Percentiles rank a stretch among this genome's conserved stretches.
phyloP scores from a whole-genome alignment of 2,329 filamentous ascomycete genomes.

The Nannizzia gypsea region DNA sequence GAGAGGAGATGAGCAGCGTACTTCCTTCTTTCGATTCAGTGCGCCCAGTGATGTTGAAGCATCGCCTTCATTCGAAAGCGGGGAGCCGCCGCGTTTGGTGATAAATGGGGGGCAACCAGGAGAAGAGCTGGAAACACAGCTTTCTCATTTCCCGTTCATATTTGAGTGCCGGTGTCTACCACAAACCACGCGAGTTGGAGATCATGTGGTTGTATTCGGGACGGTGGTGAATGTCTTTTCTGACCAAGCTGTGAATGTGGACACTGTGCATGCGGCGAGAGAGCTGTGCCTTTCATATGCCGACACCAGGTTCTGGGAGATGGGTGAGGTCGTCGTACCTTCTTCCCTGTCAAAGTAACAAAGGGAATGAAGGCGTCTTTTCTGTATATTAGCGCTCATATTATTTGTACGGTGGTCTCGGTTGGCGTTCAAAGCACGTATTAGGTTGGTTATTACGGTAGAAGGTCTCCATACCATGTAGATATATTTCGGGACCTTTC shows the following conservation, averaged over 20 bases:
- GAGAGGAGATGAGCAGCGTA: not conserved
- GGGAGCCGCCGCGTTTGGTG: conserved; percentile 14
- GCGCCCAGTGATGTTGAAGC: conserved; percentile 5
- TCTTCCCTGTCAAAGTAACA: conserved; percentile 15
- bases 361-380: conserved; percentile 7
- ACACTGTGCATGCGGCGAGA: conserved; percentile 6
- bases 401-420: not conserved
- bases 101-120: not conserved
- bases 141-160: conserved; percentile 28
- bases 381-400: not conserved
- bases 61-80: conserved; percentile 7
- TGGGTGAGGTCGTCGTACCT: conserved; percentile 23
- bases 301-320: conserved; percentile 33
- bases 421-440: not conserved
- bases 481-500: no score
- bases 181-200: conserved; percentile 27
- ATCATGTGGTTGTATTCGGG: conserved; percentile 32
- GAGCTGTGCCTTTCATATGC: conserved; percentile 33
- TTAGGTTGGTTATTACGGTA: not conserved
- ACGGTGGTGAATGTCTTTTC: conserved; percentile 24
- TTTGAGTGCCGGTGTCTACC: conserved; percentile 30
- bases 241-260: conserved; percentile 3
- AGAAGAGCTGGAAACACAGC: conserved; percentile 10
- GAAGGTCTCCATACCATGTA: not conserved
- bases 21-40: conserved; percentile 11